Evolutionary conservation across 345 rosid species (phyloP), one percentile per base, ranked within the genome.

Genomic region (Pelargonium nanum): DNA sequence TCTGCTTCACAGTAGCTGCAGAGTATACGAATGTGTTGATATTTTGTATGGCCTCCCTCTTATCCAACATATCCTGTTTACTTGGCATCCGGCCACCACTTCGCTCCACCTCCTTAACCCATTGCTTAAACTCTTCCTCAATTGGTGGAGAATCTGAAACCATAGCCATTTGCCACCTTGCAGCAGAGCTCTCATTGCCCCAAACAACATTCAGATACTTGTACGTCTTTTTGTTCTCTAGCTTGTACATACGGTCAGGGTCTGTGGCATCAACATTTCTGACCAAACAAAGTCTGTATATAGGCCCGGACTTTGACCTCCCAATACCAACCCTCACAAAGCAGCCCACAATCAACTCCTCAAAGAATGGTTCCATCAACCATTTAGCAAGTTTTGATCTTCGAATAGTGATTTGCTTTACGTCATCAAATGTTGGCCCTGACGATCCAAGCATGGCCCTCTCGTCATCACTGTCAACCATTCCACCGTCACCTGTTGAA

Each of bases 161-260:
- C 99, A 88, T 94, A 1, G 97, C 97, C 97, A 90, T 94, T 76
- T 94, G 96, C 99, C 99, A 90, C 77, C 97, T 80, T 28, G 99
- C 99, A 23, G 99, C 97, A 2, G 99, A 83, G 71, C 64, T 78
- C 55, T 90, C 97, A 67, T 82, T 83, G 13, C 99, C 99, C 99
- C 97, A 90, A 22, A 75, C 59, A 58, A 85, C 88, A 55, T 90
- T 90, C 70, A 94, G 78, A 70, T 94, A 94, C 82, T 94, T 94
- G 34, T 74, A 69, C 0, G 99, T 90, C 44, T 72, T 83, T 69
- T 85, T 94, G 71, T 83, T 88, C 74, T 90, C 99, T 40, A 90
- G 78, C 70, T 81, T 90, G 84, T 94, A 94, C 26, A 66, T 70
- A 60, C 83, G 77, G 32, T 90, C 86, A 9, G 97, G 89, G 19